These are phyloP conservation scores for Mycena belliarum DNA, from an alignment of 768 basidiomycete species.

Conservation along the genomic window DNA sequence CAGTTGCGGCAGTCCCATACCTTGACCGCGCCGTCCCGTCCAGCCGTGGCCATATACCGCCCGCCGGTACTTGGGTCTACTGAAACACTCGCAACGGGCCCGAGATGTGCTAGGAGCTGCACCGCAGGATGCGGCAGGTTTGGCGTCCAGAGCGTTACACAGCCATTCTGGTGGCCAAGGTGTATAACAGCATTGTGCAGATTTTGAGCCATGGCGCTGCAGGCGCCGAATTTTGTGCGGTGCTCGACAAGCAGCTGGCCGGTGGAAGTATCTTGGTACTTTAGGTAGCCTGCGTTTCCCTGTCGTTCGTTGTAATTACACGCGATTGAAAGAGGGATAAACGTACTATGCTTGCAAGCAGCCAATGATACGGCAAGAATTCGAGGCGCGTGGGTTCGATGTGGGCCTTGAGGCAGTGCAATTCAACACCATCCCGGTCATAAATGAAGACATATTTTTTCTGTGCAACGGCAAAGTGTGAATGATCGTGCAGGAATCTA, in stretches of 20 bases:
- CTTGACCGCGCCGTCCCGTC: slow-evolving; percentile 86
- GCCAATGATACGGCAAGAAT: slow-evolving; percentile 94
- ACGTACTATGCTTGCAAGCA: slow-evolving; percentile 80
- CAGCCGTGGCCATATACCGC: slow-evolving; percentile 88
- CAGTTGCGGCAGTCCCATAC: slow-evolving; percentile 98
- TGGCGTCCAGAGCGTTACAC: slow-evolving; percentile 96
- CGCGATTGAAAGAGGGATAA: not conserved
- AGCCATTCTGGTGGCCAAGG: slow-evolving; percentile 93
- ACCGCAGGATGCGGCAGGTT: slow-evolving; percentile 91
- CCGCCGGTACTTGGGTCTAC: slow-evolving; percentile 87
- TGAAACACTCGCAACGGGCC: slow-evolving; percentile 78
- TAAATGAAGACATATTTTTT: slow-evolving; percentile 97
- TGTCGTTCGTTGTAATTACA: slow-evolving; percentile 24
- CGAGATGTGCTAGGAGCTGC: slow-evolving; percentile 87
- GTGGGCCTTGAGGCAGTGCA: slow-evolving; percentile 82
- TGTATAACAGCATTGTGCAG: slow-evolving; percentile 91
- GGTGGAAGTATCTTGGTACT: slow-evolving; percentile 97
- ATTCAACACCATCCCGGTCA: slow-evolving; percentile 89
- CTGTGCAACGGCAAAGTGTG: slow-evolving; percentile 93
- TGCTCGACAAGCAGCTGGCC: slow-evolving; percentile 85
- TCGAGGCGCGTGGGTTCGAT: slow-evolving; percentile 90
- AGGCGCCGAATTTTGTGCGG: slow-evolving; percentile 87
- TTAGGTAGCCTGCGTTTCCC: slow-evolving; percentile 90
- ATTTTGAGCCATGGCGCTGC: slow-evolving; percentile 87
- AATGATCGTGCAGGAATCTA: slow-evolving; percentile 91